Evolutionary conservation across 352 stramenopile species (phyloP), one percentile per base, ranked within the genome.

Genomic region (Globisporangium uncinulatum): DNA sequence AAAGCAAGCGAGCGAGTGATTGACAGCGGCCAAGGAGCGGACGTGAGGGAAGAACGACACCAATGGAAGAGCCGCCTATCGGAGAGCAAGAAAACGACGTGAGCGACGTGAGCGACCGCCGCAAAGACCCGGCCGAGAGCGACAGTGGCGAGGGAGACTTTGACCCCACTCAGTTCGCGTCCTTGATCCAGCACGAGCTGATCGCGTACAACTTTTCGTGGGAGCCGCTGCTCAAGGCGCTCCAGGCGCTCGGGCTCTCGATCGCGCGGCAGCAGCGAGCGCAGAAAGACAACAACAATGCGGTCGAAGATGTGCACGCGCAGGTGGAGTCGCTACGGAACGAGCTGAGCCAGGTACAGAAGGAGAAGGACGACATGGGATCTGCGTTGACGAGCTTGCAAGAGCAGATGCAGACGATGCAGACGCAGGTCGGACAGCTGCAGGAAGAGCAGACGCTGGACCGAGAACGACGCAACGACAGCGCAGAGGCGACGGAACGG

Each of bases 161-260:
- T 21, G 68, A 83, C 47, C 51, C 69, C 39, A 66, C 79, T n/a
- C 19, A 63, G 13, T 92, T 92, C 46, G 73, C 72, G 10, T 71
- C 67, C 9, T 44, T 92, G 51, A 71, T 94, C 53, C 66, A 87
- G 53, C 73, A 78, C 21, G 74, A 89, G 20, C 55, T 94, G 8
- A 83, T 92, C 34, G 63, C 78, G 51, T 90, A 88, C 65, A 87
- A 61, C 21, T 60, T 88, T 24, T 85, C 83, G 50, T 88, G 83
- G 79, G 78, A 87, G 36, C 83, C 83, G 31, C 57, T 94, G 14
- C 67, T 84, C 48, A 83, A 86, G 51, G 76, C 76, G 11, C 66
- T 94, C 1, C 68, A 84, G 57, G 62, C 76, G 44, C 62, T 94
- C 15, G 78, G 76, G 4, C 50, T 54, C 7, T 82, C 79, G 11